Conservation (phyloP, 371 early-diverging fungal genomes). For the Funneliformis caledonium region DNA sequence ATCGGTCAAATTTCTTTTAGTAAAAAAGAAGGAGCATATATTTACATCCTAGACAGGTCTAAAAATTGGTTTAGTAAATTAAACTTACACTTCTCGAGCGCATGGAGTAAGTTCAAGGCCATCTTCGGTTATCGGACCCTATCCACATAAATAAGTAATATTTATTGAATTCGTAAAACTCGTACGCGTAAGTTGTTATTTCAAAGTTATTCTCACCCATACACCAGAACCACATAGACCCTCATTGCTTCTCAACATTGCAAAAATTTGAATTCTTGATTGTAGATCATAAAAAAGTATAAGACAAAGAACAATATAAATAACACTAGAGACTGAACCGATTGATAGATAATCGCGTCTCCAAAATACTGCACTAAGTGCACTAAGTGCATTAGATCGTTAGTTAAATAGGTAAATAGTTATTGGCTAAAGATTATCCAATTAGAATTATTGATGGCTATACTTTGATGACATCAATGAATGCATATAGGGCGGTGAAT, state of each 20-base stretch:
- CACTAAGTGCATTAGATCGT: not conserved
- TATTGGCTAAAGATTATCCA: slow-evolving; percentile 16
- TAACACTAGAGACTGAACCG: not conserved
- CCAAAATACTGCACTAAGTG: slow-evolving; percentile 15
- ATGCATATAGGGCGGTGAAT: not conserved
- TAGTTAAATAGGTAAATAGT: not conserved
- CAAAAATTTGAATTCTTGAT: not conserved
- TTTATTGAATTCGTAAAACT: not conserved
- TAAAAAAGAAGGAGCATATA: not conserved
- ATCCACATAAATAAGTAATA: slow-evolving; percentile 20
- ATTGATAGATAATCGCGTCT: slow-evolving; percentile 27
- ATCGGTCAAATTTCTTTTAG: not conserved
- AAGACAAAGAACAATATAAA: not conserved
- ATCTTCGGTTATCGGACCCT: slow-evolving; percentile 31
- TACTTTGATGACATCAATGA: not conserved
- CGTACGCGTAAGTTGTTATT: not conserved
- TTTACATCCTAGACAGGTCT: not conserved
- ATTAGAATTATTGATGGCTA: not conserved
- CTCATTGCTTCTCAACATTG: slow-evolving; percentile 18
- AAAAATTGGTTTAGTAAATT: not conserved
- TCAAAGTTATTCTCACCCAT: slow-evolving; percentile 38
- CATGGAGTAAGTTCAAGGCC: slow-evolving; percentile 33
- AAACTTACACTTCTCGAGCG: slow-evolving; percentile 38
- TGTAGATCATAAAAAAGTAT: not conserved
- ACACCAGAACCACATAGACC: slow-evolving; percentile 24